Base-by-base conservation (phyloP, 345 rosid genomes). In the Cardamine resedifolia region DNA sequence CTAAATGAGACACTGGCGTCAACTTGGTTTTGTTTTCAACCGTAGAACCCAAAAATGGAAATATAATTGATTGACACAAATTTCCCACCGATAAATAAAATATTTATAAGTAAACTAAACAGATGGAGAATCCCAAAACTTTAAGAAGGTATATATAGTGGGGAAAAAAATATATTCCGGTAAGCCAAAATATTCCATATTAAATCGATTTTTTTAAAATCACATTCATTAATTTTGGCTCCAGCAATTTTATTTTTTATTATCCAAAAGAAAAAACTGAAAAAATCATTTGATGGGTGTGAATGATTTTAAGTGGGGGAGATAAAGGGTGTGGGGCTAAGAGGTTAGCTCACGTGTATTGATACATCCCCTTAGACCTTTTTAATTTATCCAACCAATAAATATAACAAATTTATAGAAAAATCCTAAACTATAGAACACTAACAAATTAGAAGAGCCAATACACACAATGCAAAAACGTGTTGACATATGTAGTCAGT, bases 301-400 rank as follows among this genome's bases (percentile, higher is more conserved):
- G 79, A 79, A 62, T 62, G 71, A 57, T 70, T 62, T 78, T 78
- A 78, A 82, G 84, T 53, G 79, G 51, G 79, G 62, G 77, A 77
- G 85, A 78, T 65, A 80, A 78, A 78, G 82, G 73, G 83, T 55
- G 85, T 82, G 84, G 85, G 58, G 66, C 64, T 36, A 81, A 83
- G 92, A 85, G 85, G 96, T 88, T 92, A 81, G 87, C 83, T 92
- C 96, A 89, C 96, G 96, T 92, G 92, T 80, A 80, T 78, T 68
- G 85, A 82, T 82, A 78, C 81, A 78, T 71, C 75, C 64, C 79
- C 67, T 76, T 76, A 76, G 77, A 78, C 83, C 81, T 53, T 78
- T 68, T 45, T 26, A 60, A 52, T 61, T 65, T 51, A 59, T 69
- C 67, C 50, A 61, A n/a, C 21, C 28, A 39, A 66, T 16, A 56